Conservation (phyloP, 106 monocot genomes). For the Dendrobium nobile region DNA sequence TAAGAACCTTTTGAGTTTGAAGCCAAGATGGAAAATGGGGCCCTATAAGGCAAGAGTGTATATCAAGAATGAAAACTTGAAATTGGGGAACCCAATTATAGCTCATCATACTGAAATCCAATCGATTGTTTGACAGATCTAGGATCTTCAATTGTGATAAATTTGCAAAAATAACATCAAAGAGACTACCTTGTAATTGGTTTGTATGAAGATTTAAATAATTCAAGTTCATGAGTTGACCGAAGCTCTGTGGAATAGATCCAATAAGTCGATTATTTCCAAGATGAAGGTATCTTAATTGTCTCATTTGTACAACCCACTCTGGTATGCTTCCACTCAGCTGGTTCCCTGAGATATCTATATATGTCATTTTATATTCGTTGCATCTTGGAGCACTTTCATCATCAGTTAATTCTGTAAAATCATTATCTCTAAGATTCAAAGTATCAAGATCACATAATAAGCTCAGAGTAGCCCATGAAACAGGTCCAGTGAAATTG, state of each 20-base stretch:
- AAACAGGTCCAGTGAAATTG: too few relatives aligned
- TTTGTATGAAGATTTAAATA: not conserved
- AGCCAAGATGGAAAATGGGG: not conserved
- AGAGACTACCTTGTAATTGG: not conserved
- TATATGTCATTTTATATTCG: too few relatives aligned
- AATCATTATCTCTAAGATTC: too few relatives aligned
- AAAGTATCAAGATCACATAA: too few relatives aligned
- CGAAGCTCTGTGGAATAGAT: not conserved
- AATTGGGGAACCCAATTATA: not conserved
- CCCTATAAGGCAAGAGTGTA: not conserved
- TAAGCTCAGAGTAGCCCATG: too few relatives aligned
- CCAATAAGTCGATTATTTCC: not conserved
- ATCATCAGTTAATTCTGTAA: too few relatives aligned
- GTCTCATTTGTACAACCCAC: not conserved
- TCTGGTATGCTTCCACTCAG: not conserved
- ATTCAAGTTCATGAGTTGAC: not conserved
- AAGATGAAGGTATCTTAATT: not conserved
- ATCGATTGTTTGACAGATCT: not conserved
- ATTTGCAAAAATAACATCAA: not conserved
- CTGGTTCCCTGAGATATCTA: not conserved
- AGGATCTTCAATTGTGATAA: not conserved
- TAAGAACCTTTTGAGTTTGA: too few relatives aligned
- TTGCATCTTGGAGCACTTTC: too few relatives aligned
- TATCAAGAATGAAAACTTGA: not conserved
- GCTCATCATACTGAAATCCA: not conserved